phyloP scores from a whole-genome alignment of 2,329 filamentous ascomycete genomes.

The Lasiodiplodia sp. region DNA sequence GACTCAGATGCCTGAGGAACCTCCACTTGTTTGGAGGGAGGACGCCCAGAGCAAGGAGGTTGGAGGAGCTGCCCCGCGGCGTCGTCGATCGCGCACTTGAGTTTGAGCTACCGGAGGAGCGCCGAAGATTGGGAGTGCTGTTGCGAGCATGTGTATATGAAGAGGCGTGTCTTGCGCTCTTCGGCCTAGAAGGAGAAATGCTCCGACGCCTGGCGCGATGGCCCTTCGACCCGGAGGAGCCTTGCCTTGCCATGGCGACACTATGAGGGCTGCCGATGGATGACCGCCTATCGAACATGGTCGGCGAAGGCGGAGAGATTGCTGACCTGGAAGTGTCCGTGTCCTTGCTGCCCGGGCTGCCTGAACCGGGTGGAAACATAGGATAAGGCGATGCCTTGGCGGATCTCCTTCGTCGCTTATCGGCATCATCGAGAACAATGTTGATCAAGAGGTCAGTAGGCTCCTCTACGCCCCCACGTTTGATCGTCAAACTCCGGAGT shows the following conservation, averaged over 20 bases:
- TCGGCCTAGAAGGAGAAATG: slow-evolving; percentile 79
- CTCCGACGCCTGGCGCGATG: slow-evolving; percentile 67
- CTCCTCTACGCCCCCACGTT: slow-evolving; percentile 86
- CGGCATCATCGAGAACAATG: slow-evolving; percentile 95
- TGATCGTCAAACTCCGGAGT: slow-evolving; percentile 85
- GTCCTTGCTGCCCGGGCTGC: slow-evolving; percentile 68
- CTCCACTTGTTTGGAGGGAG: slow-evolving; percentile 91
- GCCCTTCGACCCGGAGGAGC: slow-evolving; percentile 59
- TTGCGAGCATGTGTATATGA: slow-evolving; percentile 69
- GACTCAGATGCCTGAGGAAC: slow-evolving; percentile 87
- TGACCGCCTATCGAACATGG: slow-evolving; percentile 48
- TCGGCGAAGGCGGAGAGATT: slow-evolving; percentile 56
- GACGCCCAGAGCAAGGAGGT: slow-evolving; percentile 73
- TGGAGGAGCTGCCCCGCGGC: slow-evolving; percentile 74
- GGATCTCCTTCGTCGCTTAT: slow-evolving; percentile 85
- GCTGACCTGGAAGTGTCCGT: slow-evolving; percentile 73
- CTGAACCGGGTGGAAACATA: slow-evolving; percentile 70
- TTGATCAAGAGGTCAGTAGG: slow-evolving; percentile 88
- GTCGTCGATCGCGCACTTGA: slow-evolving; percentile 69
- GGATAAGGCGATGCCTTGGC: slow-evolving; percentile 86
- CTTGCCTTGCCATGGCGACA: slow-evolving; percentile 60
- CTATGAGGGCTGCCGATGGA: slow-evolving; percentile 59
- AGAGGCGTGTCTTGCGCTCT: slow-evolving; percentile 75
- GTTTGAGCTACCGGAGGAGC: slow-evolving; percentile 93
- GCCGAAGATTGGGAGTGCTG: slow-evolving; percentile 75